phyloP scores from a whole-genome alignment of 768 basidiomycete species.

The Inosperma sp. region DNA sequence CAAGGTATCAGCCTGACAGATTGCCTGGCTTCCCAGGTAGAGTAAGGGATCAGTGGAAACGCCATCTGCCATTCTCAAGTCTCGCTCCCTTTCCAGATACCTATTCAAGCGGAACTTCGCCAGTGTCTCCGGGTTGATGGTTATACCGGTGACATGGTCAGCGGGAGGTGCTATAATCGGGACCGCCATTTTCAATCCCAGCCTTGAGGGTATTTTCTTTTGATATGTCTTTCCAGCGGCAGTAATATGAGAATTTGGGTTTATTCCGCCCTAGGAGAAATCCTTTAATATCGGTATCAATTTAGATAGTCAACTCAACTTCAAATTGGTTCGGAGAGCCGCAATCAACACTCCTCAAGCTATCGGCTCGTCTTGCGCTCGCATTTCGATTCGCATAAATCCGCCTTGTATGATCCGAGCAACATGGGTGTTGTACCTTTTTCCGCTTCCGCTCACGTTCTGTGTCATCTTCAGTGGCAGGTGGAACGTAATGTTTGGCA shows the following conservation, averaged over 20 bases:
- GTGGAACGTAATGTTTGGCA: neutral
- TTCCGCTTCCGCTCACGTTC: neutral
- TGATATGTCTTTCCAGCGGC: no score
- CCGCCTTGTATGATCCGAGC: neutral
- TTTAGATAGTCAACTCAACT: no score
- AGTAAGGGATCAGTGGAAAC: conserved; percentile 8
- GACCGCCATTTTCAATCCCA: conserved; percentile 21
- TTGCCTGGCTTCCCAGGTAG: conserved; percentile 3
- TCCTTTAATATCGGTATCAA: no score
- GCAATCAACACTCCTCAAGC: neutral
- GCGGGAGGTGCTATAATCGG: conserved; percentile 55
- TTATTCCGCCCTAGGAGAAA: no score
- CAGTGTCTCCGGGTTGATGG: conserved; percentile 43
- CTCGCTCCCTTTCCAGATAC: conserved; percentile 33
- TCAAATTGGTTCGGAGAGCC: no score
- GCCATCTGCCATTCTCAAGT: conserved; percentile 8
- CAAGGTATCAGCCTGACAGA: no score
- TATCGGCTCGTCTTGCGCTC: conserved; percentile 10
- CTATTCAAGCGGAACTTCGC: conserved; percentile 38
- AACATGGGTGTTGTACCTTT: neutral
- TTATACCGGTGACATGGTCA: conserved; percentile 29
- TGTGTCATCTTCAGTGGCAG: neutral
- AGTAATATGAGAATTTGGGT: no score
- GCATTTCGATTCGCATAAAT: conserved; percentile 3
- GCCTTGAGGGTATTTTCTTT: no score